A percentile compares a stretch with the other conserved stretches of the same genome.
These are phyloP conservation scores for Ceratobasidium sp. DNA, from an alignment of 1,284 basidiomycete genomes.

Conservation along the genomic window DNA sequence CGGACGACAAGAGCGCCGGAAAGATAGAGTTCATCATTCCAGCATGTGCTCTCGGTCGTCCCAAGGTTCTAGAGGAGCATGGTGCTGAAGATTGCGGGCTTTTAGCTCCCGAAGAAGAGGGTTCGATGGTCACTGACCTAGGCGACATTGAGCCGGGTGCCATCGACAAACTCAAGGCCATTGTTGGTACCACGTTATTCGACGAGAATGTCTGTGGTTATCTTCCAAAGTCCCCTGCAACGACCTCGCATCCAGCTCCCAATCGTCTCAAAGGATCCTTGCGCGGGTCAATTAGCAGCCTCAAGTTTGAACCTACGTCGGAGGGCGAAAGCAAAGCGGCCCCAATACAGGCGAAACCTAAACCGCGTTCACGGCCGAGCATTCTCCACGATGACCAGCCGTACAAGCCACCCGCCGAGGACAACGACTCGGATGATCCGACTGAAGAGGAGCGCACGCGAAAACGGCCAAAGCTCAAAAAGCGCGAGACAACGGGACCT, in stretches of 20 bases:
- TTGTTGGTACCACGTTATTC: conserved; percentile 46
- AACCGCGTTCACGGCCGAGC: conserved; percentile 35
- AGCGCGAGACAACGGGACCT: not conserved
- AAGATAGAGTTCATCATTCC: conserved; percentile 47
- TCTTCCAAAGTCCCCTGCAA: conserved; percentile 20
- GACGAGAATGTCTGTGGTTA: conserved; percentile 49
- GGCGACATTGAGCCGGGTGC: conserved; percentile 39
- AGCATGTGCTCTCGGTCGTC: conserved; percentile 43
- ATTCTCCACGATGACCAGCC: conserved; percentile 19
- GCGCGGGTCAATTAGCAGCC: not conserved
- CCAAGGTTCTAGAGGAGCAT: conserved; percentile 44
- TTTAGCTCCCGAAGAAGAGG: conserved; percentile 47
- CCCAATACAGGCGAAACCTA: not conserved
- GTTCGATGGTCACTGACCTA: conserved; percentile 44
- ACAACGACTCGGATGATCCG: conserved; percentile 26
- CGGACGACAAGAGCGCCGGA: not conserved
- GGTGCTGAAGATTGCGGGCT: conserved; percentile 47
- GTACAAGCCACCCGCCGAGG: conserved; percentile 25
- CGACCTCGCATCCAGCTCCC: not conserved
- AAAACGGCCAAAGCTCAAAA: conserved; percentile 14
- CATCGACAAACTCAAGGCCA: conserved; percentile 36
- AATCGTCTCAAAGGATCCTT: conserved; percentile 20
- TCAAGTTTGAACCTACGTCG: not conserved
- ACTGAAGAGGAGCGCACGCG: conserved; percentile 26
- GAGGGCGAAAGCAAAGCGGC: conserved; percentile 9